phyloP scores from a whole-genome alignment of 805 yeast genomes.

The Starmerella floris region DNA sequence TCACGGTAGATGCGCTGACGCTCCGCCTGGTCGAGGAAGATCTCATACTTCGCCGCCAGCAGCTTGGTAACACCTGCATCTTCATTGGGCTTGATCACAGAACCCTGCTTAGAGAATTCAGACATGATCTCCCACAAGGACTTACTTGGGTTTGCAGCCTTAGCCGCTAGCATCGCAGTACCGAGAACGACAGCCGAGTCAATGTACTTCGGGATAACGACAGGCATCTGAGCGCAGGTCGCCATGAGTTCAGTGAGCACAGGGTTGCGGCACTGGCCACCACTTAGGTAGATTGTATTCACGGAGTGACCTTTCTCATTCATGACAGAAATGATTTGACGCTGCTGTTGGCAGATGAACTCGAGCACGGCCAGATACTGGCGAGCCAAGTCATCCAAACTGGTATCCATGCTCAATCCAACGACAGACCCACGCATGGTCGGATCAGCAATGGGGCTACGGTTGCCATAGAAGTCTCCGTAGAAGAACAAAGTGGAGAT shows the following conservation, averaged over 20 bases:
- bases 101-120: constrained; percentile 69
- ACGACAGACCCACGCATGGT: constrained; percentile 82
- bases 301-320: constrained; percentile 65
- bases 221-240: constrained; percentile 82
- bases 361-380: constrained; percentile 90
- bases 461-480: constrained; percentile 92
- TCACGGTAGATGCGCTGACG: constrained; percentile 67
- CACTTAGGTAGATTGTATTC: constrained; percentile 71
- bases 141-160: constrained; percentile 50
- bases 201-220: constrained; percentile 84
- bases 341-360: constrained; percentile 92
- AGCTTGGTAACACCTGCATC: constrained; percentile 34
- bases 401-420: constrained; percentile 83
- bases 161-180: constrained; percentile 87
- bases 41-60: constrained; percentile 64
- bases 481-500: constrained; percentile 81
- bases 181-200: constrained; percentile 97
- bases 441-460: constrained; percentile 96
- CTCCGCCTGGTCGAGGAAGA: constrained; percentile 76
- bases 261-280: constrained; percentile 93
- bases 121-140: constrained; percentile 77
- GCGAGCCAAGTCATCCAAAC: constrained; percentile 71
- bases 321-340: constrained; percentile 86
- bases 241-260: constrained; percentile 80
- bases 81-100: constrained; percentile 68